Base-by-base conservation (phyloP, 2,329 filamentous ascomycete species). In the Epicoccum nigrum region DNA sequence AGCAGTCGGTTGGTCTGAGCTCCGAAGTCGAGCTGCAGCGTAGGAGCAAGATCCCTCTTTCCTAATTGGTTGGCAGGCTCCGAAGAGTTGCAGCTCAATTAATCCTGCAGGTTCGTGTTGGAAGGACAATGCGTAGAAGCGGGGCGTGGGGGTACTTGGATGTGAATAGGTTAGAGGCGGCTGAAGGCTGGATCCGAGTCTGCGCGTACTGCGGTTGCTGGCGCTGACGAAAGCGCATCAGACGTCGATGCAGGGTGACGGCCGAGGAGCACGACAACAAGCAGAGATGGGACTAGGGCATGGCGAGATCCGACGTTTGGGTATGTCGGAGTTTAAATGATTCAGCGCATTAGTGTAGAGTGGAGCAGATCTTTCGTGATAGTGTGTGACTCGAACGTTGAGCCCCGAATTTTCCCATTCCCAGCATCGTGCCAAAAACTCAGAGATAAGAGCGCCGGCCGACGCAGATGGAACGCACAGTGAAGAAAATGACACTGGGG, bases 61-160 rank as follows among this genome's bases (percentile, higher is more conserved):
- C 46, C 54, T 56, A 62, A 71, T 72, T 71, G 69, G 69, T 53
- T 52, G 47, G 60, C 19, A 45, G 39, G 35, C 45, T 53, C 45
- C 35, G 47, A 57, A 55, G 59, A 58, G 44, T 54, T 43, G 51
- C 54, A 58, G 56, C 54, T 56, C 56, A 55, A 59, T 51, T 44
- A 64, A 59, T 54, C 57, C 54, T 64, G 62, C 46, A 55, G 42
- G 41, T 62, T 62, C 47, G 59, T 46, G 51, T 62, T 61, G 56
- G 64, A 59, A 61, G 59, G 51, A 50, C 51, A 35, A 62, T 59
- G 60, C 47, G 54, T 56, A 54, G 51, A 58, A 56, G 57, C 59
- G 60, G 60, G 59, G 55, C 60, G 53, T 54, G 56, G 49, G 56
- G 58, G 51, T 15, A 58, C 67, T 65, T 67, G 65, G 59, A 23